Conservation (phyloP, 495 filamentous ascomycete species). For the Aspergillus wentii region DNA sequence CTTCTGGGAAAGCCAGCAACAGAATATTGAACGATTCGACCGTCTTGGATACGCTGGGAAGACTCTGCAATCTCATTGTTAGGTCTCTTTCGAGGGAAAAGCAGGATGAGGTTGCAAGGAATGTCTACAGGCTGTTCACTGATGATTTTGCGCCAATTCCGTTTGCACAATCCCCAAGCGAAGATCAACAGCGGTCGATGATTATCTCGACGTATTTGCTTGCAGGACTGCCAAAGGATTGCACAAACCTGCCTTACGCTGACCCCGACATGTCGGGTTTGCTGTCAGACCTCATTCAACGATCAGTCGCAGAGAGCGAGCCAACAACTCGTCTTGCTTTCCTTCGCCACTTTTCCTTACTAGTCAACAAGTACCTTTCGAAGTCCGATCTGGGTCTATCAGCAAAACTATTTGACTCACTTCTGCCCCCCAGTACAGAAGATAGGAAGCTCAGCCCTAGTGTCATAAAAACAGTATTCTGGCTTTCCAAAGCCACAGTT, state of each 20-base stretch:
- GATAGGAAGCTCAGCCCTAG: slow-evolving; percentile 16
- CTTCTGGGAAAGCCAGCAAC: slow-evolving; percentile 32
- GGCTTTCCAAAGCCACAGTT: slow-evolving; percentile 50
- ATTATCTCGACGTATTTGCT: slow-evolving; percentile 60
- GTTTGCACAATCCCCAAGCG: slow-evolving; percentile 26
- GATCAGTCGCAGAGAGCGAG: slow-evolving; percentile 26
- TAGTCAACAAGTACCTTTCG: slow-evolving; percentile 63
- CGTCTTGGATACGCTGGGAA: slow-evolving; percentile 59
- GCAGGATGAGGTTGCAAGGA: slow-evolving; percentile 49
- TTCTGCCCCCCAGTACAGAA: slow-evolving; percentile 24
- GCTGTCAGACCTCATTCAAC: slow-evolving; percentile 36
- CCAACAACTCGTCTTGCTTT: slow-evolving; percentile 45
- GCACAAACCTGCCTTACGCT: slow-evolving; percentile 26
- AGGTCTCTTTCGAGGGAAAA: slow-evolving; percentile 46
- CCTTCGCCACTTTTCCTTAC: slow-evolving; percentile 57
- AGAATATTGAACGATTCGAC: slow-evolving; percentile 47
- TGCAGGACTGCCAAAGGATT: slow-evolving; percentile 49
- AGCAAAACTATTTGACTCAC: slow-evolving; percentile 24
- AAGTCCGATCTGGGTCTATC: slow-evolving; percentile 35
- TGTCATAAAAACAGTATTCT: slow-evolving; percentile 42
- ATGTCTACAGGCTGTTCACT: slow-evolving; percentile 55
- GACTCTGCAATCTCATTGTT: slow-evolving; percentile 58
- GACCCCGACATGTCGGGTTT: slow-evolving; percentile 26
- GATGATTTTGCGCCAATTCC: slow-evolving; percentile 34
- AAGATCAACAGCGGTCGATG: slow-evolving; percentile 42